Conservation (phyloP, 192 early-diverging fungal species). For the Funneliformis mosseae region DNA sequence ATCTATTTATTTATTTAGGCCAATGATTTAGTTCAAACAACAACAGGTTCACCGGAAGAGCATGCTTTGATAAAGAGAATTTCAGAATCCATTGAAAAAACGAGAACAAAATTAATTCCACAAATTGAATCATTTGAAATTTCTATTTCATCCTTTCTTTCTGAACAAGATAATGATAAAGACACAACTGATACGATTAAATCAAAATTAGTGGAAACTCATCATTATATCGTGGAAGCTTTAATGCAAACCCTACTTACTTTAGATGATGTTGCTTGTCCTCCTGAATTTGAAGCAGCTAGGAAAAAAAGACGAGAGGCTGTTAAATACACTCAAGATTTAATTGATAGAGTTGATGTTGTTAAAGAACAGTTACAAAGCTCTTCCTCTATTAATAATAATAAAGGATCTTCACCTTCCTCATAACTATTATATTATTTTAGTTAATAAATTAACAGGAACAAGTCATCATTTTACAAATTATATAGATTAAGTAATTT, state of each 20-base stretch:
- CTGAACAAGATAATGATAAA: constrained; percentile 41
- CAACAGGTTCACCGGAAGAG: constrained; percentile 59
- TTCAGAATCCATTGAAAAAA: constrained; percentile 39
- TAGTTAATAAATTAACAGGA: no score
- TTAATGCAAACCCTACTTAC: constrained; percentile 79
- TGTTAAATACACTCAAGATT: constrained; percentile 70
- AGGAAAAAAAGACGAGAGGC: constrained; percentile 71
- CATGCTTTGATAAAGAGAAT: constrained; percentile 53
- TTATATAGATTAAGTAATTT: no score
- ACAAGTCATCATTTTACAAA: no score
- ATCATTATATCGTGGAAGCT: constrained; percentile 67
- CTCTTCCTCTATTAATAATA: background rate
- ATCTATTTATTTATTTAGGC: constrained; percentile 12
- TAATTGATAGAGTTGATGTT: constrained; percentile 77
- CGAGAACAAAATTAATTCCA: constrained; percentile 40
- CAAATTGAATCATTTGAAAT: constrained; percentile 51
- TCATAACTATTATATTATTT: no score
- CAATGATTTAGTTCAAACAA: constrained; percentile 46
- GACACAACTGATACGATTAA: constrained; percentile 44
- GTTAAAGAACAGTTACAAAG: constrained; percentile 46
- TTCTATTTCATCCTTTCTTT: constrained; percentile 37
- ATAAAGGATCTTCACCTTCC: background rate
- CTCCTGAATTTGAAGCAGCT: constrained; percentile 69
- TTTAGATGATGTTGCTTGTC: constrained; percentile 73
- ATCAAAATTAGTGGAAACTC: constrained; percentile 70